Evolutionary conservation across 495 filamentous ascomycete species (phyloP).

Genomic region (Lasiosphaeria hispida): DNA sequence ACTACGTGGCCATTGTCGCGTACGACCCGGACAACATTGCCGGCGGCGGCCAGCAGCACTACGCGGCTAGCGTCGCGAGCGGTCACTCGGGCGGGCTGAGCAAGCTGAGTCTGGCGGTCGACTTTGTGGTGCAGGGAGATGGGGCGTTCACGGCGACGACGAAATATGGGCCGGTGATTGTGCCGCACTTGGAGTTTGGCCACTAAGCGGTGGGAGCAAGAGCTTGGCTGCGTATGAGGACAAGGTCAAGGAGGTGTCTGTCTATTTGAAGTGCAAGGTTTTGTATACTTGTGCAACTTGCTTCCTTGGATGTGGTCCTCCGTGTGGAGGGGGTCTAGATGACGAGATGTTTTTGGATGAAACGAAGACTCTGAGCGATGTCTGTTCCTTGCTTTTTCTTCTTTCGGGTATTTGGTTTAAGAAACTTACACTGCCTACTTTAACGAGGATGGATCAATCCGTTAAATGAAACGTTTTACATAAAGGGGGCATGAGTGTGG

Average conservation of each 20-base stretch:
- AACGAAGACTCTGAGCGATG: too few relatives aligned
- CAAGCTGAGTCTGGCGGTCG: constrained; percentile 85
- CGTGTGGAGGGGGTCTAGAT: too few relatives aligned
- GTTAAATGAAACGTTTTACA: too few relatives aligned
- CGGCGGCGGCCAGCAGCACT: constrained; percentile 38
- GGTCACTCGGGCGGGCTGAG: constrained; percentile 41
- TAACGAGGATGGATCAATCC: too few relatives aligned
- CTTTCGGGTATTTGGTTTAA: too few relatives aligned
- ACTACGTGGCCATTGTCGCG: constrained; percentile 91
- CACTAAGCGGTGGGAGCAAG: constrained; percentile 28
- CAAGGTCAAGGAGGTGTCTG: background rate
- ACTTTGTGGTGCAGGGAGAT: constrained; percentile 97
- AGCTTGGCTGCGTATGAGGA: background rate
- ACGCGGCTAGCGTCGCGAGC: constrained; percentile 29
- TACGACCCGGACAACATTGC: constrained; percentile 82
- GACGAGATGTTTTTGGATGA: too few relatives aligned
- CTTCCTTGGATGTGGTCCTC: too few relatives aligned
- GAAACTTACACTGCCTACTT: too few relatives aligned
- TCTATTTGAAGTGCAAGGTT: too few relatives aligned
- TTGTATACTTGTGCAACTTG: too few relatives aligned
- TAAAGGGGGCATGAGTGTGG: too few relatives aligned
- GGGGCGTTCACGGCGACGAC: constrained; percentile 72
- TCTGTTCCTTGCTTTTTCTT: too few relatives aligned
- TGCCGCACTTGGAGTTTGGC: constrained; percentile 89
- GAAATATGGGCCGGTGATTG: constrained; percentile 95